Evolutionary conservation across 2,329 filamentous ascomycete species (phyloP), one percentile per base, ranked within the genome.

Genomic region (Fusarium lyarnte): DNA sequence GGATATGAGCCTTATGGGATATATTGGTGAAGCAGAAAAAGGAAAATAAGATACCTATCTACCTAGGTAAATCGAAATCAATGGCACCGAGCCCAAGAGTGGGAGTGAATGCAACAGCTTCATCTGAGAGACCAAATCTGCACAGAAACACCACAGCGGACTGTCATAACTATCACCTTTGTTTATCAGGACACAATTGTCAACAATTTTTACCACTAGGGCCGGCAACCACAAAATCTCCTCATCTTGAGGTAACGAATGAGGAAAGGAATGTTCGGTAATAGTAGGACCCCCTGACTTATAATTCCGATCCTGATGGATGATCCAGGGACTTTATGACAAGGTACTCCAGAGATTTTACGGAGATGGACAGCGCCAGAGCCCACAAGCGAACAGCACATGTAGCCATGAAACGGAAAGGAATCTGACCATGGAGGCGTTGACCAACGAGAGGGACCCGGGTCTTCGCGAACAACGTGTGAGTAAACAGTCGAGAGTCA

Each of bases 361-460:
- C 68, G 63, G 70, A 70, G 74, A 76, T 65, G 59, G 42, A 54
- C 49, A 59, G 58, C 58, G 64, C 65, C 69, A 70, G 62, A 54
- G 52, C 63, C 69, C 65, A 69, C 70, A 63, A 63, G 69, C 38
- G 69, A 74, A 73, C 76, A 77, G 66, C 72, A 57, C 72, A 75
- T 72, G 65, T 45, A 75, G 66, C 45, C 69, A 72, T 65, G 66
- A 36, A 74, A 59, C 58, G 63, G 63, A 61, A 54, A 54, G 42
- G 60, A 69, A 78, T 78, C 76, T 74, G 76, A 63, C 72, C 76
- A 78, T 75, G 49, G 72, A 72, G 73, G 73, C 74, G 73, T 59
- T 66, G 59, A 49, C 51, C 51, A 63, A 63, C 63, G 54, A 63
- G 70, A 63, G 63, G 55, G 66, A 73, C 68, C 75, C 75, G 75